Conservation (phyloP, 2,329 filamentous ascomycete genomes). For the Alternaria metachromatica region DNA sequence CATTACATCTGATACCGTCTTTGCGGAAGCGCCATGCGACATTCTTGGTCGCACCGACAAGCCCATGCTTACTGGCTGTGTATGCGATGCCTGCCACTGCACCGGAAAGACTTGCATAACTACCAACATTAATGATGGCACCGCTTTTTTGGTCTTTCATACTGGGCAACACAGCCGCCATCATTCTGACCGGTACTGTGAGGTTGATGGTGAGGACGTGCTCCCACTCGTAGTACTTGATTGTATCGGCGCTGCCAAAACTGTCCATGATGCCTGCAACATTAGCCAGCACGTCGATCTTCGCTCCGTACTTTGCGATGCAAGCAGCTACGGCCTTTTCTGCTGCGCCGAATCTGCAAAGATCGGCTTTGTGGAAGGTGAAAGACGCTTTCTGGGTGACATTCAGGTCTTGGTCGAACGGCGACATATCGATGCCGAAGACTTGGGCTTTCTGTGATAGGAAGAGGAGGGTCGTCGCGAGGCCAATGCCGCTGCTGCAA, state of each 20-base stretch:
- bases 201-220: slow-evolving; percentile 52
- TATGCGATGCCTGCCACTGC: slow-evolving; percentile 54
- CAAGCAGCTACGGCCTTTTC: slow-evolving; percentile 24
- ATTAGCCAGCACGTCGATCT: slow-evolving; percentile 53
- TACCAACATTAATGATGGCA: slow-evolving; percentile 52
- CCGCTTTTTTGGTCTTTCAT: slow-evolving; percentile 52
- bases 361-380: slow-evolving; percentile 27
- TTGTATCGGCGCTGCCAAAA: slow-evolving; percentile 47
- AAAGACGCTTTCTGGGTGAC: slow-evolving; percentile 5
- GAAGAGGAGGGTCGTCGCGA: slow-evolving; percentile 29
- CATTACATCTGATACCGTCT: slow-evolving; percentile 57
- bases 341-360: slow-evolving; percentile 18
- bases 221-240: slow-evolving; percentile 51
- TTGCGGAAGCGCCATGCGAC: slow-evolving; percentile 56
- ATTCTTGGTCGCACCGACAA: slow-evolving; percentile 58
- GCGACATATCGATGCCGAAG: slow-evolving; percentile 34
- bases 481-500: slow-evolving; percentile 33
- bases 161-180: slow-evolving; percentile 52
- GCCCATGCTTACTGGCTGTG: slow-evolving; percentile 54
- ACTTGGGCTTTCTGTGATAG: slow-evolving; percentile 26
- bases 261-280: slow-evolving; percentile 54
- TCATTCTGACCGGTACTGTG: slow-evolving; percentile 54
- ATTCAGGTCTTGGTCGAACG: slow-evolving; percentile 13
- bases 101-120: slow-evolving; percentile 43
- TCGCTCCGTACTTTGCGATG: slow-evolving; percentile 19